phyloP scores from a whole-genome alignment of 2,329 filamentous ascomycete genomes.

The Epichloe glyceriae region DNA sequence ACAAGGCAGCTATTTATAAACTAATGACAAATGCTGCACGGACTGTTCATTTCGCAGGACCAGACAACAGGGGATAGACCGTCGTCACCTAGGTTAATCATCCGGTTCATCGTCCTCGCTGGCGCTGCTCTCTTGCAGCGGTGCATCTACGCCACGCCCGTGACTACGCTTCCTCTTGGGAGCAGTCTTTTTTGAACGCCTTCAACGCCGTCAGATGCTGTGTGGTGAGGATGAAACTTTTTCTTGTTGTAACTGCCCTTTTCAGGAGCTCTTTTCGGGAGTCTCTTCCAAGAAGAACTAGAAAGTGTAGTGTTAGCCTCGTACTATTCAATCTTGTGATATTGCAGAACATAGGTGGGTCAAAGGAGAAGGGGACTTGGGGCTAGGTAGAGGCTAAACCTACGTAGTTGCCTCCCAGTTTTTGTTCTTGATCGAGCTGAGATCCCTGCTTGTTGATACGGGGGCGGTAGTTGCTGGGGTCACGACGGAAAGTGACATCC shows the following conservation, averaged over 20 bases:
- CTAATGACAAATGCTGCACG: not conserved
- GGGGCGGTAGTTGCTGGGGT: conserved; percentile 88
- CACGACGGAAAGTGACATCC: conserved; percentile 95
- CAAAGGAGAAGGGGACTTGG: not conserved
- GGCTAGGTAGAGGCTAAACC: conserved; percentile 24
- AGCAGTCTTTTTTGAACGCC: conserved; percentile 17
- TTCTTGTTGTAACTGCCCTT: conserved; percentile 29
- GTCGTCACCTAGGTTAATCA: conserved; percentile 44
- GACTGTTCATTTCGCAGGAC: conserved; percentile 31
- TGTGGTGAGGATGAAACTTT: conserved; percentile 17
- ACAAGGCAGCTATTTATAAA: not conserved
- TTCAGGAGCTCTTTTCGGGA: conserved; percentile 44
- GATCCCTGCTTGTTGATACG: conserved; percentile 97
- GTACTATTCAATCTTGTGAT: not conserved
- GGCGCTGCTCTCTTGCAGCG: conserved; percentile 33
- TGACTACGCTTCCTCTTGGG: conserved; percentile 17
- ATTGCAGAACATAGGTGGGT: not conserved
- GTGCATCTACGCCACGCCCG: conserved; percentile 18
- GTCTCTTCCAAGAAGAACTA: conserved; percentile 91
- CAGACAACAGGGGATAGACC: conserved; percentile 56
- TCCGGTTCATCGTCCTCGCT: conserved; percentile 56
- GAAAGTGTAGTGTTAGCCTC: conserved; percentile 9
- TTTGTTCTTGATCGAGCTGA: conserved; percentile 97
- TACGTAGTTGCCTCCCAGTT: conserved; percentile 81
- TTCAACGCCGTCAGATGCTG: conserved; percentile 34